Evolutionary conservation across 768 basidiomycete species (phyloP).

Genomic region (Mycena filopes): DNA sequence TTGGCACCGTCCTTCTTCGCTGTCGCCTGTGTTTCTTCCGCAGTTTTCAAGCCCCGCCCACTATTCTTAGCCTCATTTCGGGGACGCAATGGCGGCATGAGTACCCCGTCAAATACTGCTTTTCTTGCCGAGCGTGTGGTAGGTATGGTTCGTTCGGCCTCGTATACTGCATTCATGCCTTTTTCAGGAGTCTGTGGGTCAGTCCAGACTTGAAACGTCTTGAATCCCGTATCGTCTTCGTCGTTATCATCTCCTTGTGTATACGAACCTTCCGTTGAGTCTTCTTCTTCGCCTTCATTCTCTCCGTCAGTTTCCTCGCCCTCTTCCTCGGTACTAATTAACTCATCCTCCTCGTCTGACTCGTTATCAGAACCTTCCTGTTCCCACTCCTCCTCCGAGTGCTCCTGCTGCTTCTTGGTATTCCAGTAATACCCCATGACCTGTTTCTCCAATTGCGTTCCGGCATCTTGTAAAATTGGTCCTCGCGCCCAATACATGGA

Average conservation of each 20-base stretch:
- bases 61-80: background rate
- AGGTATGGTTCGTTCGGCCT: background rate
- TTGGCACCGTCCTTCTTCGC: background rate
- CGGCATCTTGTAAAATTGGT: background rate
- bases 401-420: background rate
- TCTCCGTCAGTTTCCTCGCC: no score
- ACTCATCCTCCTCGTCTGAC: background rate
- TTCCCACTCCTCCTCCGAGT: background rate
- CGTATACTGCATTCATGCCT: background rate
- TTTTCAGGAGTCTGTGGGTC: background rate
- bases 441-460: background rate
- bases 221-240: background rate
- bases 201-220: slow-evolving; percentile 4
- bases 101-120: background rate
- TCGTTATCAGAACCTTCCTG: background rate
- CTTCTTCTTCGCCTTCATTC: no score
- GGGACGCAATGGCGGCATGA: background rate
- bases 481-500: background rate
- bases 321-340: background rate
- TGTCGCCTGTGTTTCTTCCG: background rate
- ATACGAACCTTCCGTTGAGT: background rate
- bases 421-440: slow-evolving; percentile 18
- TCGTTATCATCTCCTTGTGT: background rate
- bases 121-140: background rate
- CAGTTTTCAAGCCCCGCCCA: background rate